These are phyloP conservation scores for Hevea brasiliensis DNA, from an alignment of 345 rosid genomes.

Conservation along the genomic window DNA sequence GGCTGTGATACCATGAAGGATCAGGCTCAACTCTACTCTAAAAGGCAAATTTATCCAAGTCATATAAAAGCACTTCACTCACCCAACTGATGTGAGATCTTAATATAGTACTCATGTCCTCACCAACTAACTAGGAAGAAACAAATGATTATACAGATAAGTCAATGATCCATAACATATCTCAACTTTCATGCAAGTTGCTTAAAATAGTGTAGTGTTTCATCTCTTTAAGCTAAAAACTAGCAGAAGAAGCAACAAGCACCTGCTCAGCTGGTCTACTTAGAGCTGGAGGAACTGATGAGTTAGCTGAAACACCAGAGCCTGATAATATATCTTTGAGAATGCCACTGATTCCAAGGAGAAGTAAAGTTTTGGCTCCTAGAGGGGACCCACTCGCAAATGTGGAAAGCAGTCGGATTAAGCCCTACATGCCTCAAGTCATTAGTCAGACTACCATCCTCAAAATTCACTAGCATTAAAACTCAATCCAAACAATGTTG, in stretches of 20 bases:
- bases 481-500: slow-evolving; percentile 4
- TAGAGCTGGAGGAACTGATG: slow-evolving; percentile 84
- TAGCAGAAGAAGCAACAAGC: slow-evolving; percentile 8
- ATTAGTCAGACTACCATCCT: slow-evolving; percentile 26
- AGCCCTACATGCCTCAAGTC: slow-evolving; percentile 59
- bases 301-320: slow-evolving; percentile 77
- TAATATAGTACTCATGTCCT: no score
- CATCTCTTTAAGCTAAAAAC: background rate
- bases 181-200: background rate
- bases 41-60: no score
- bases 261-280: slow-evolving; percentile 99
- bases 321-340: slow-evolving; percentile 89
- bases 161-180: background rate
- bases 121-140: background rate
- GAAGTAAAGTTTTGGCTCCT: slow-evolving; percentile 89
- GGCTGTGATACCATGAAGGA: no score
- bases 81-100: no score
- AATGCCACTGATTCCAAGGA: slow-evolving; percentile 90
- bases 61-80: no score
- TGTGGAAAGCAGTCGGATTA: slow-evolving; percentile 89
- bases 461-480: slow-evolving; percentile 2
- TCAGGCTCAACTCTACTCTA: no score
- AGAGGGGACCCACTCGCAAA: slow-evolving; percentile 97
- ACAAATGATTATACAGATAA: no score
- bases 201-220: background rate